Conservation (phyloP, 2,329 filamentous ascomycete genomes). For the Epichloe aotearoae region DNA sequence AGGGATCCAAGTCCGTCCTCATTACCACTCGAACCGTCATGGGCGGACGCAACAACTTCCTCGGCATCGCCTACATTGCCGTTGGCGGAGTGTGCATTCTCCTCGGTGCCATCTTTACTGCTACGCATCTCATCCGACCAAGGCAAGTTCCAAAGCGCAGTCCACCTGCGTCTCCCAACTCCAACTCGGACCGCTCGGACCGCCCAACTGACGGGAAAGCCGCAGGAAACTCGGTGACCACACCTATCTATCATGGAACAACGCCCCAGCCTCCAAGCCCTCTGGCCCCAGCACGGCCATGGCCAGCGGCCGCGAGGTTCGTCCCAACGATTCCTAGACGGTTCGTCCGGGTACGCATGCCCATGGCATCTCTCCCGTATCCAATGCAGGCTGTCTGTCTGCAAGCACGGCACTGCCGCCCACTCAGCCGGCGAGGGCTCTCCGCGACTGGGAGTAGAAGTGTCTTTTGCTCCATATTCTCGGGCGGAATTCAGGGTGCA, state of each 20-base stretch:
- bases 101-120: slow-evolving; percentile 75
- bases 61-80: slow-evolving; percentile 91
- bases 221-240: slow-evolving; percentile 93
- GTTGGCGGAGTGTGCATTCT: slow-evolving; percentile 88
- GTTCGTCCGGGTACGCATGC: slow-evolving; percentile 14
- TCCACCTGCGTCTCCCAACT: slow-evolving; percentile 2
- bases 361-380: neutral
- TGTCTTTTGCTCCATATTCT: neutral
- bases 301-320: slow-evolving; percentile 44
- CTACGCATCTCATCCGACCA: slow-evolving; percentile 82
- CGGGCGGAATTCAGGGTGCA: neutral
- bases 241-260: slow-evolving; percentile 94
- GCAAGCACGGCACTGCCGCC: neutral
- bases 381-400: neutral
- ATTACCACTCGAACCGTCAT: slow-evolving; percentile 85
- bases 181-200: slow-evolving; percentile 3
- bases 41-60: slow-evolving; percentile 88
- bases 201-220: neutral
- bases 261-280: slow-evolving; percentile 33
- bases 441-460: slow-evolving; percentile 1
- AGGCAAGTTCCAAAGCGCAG: slow-evolving; percentile 41
- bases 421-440: neutral
- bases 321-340: slow-evolving; percentile 29
- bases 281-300: slow-evolving; percentile 28
- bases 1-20: slow-evolving; percentile 79